Base-by-base conservation (phyloP, 176 grass and related monocot species). In the Urochloa ruziziensis region DNA sequence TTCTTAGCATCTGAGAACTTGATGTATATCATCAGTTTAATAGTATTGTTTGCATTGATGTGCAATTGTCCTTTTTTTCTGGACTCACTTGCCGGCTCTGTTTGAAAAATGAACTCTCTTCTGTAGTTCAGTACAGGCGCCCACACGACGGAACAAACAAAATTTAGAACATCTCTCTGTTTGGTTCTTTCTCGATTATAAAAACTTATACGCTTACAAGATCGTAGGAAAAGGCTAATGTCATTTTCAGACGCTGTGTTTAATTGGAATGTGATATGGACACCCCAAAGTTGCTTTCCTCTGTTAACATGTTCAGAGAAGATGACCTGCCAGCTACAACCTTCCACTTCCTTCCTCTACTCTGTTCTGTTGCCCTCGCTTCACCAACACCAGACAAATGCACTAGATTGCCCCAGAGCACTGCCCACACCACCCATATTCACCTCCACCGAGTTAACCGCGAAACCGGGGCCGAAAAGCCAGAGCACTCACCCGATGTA, bases 261-360 rank as follows among this genome's bases (percentile, higher is more conserved):
- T 64, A 77, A 77, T 32, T 65, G 71, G 15, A 44, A 47, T 57
- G 46, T 72, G 83, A 86, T 39, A 39, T 90, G 34, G 83, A 90
- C 72, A 77, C 19, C n/a, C 19, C 32, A 62, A 77, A 86, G 78
- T 82, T 90, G 56, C 43, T 72, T 82, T 81, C 56, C 23, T 82
- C 40, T 49, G 73, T 59, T 65, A 86, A 64, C 63, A 86, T 82
- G 64, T 65, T 82, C 47, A 73, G 57, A 39, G 83, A 90, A 37
- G 5, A 90, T 82, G 83, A 78, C 79, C 28, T 78, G 18, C 10
- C 79, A 90, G 58, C 83, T 64, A 83, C 83, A 62, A 72, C 57
- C 79, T 47, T 77, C 42, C 78, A 86, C 27, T 53, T 40, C 62
- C n/a, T n/a, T n/a, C n/a, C 27, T 86, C 23, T 90, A 32, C 17